These are phyloP conservation scores for Botryotinia calthae DNA, from an alignment of 2,329 filamentous ascomycete species.

Conservation along the genomic window DNA sequence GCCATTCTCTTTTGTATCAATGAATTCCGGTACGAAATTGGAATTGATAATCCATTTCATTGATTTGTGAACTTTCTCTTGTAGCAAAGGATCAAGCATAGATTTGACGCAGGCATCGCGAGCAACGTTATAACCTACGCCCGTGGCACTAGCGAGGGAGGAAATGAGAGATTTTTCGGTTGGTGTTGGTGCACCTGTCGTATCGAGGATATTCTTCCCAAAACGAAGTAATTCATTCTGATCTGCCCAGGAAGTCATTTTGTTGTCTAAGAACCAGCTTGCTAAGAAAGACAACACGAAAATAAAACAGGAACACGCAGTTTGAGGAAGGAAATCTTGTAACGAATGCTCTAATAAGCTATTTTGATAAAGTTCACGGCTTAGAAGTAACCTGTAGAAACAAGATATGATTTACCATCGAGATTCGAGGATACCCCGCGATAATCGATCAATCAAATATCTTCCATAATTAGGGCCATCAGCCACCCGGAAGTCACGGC, in stretches of 20 bases:
- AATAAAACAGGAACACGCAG: too few relatives aligned
- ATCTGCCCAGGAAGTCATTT: constrained; percentile 19
- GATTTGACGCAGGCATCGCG: constrained; percentile 24
- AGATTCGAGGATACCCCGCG: background rate
- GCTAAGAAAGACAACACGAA: background rate
- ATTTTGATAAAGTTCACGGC: background rate
- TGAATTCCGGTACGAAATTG: constrained; percentile 21
- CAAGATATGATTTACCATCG: background rate
- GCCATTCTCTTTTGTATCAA: background rate
- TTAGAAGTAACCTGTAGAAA: background rate
- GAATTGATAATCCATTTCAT: constrained; percentile 23
- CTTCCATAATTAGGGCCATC: background rate
- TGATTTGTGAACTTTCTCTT: constrained; percentile 24
- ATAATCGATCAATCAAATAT: background rate
- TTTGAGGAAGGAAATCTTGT: background rate
- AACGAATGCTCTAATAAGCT: background rate
- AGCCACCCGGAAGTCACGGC: background rate
- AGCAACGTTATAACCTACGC: constrained; percentile 23
- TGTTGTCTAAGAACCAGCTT: background rate
- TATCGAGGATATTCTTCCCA: constrained; percentile 21
- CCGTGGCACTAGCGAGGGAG: constrained; percentile 20
- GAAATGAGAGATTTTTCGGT: constrained; percentile 24
- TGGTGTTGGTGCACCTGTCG: constrained; percentile 19
- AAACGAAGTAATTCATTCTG: constrained; percentile 22
- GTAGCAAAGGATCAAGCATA: constrained; percentile 21